Conservation (phyloP, 1,284 basidiomycete genomes). For the Cystobasidium sp. region DNA sequence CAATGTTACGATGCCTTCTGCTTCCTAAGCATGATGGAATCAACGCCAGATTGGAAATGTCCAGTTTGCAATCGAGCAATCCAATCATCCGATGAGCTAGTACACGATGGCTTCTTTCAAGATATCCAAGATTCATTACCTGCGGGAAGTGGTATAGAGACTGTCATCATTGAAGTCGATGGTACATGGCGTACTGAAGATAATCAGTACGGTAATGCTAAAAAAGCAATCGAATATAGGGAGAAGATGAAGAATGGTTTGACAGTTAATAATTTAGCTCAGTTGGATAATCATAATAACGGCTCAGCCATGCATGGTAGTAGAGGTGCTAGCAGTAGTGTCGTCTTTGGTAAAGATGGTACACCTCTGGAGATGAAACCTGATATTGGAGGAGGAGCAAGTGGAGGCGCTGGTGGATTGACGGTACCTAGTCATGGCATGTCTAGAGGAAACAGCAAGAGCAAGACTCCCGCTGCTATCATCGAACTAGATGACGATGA, state of each 20-base stretch:
- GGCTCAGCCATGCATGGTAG: not conserved
- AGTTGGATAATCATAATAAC: not conserved
- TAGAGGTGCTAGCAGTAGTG: constrained; percentile 14
- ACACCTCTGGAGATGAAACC: constrained; percentile 39
- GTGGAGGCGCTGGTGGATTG: not conserved
- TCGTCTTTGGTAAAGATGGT: constrained; percentile 16
- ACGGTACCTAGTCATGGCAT: not conserved
- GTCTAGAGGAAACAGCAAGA: constrained; percentile 26
- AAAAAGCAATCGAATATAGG: constrained; percentile 24
- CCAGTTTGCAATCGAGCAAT: constrained; percentile 88
- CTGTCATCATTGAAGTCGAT: constrained; percentile 89
- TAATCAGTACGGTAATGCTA: constrained; percentile 73
- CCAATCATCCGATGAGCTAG: constrained; percentile 69
- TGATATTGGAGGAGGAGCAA: not conserved
- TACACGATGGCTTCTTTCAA: constrained; percentile 88
- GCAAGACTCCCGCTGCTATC: constrained; percentile 33
- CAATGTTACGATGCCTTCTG: constrained; percentile 96
- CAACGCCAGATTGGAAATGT: constrained; percentile 94
- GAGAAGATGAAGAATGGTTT: constrained; percentile 13
- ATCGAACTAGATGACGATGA: constrained; percentile 41
- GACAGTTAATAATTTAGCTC: not conserved
- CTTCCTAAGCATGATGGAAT: constrained; percentile 94
- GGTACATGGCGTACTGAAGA: constrained; percentile 94
- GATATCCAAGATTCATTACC: constrained; percentile 76
- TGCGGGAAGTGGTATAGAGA: constrained; percentile 71